Evolutionary conservation across 495 filamentous ascomycete species (phyloP).

Genomic region (Aspergillus carlsbadensis): DNA sequence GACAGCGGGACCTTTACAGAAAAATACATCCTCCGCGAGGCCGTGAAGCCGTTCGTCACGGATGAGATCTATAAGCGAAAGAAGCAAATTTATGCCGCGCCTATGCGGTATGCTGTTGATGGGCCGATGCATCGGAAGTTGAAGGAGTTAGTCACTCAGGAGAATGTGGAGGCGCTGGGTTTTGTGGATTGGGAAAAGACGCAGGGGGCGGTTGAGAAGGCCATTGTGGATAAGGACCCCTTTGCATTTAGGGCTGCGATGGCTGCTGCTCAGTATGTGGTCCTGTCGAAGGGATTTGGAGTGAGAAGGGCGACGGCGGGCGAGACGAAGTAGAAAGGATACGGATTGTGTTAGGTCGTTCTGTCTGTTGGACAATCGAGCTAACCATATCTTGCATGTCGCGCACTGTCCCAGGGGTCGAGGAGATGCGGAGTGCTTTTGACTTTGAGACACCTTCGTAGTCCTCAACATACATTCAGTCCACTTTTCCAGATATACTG

Average conservation of each 20-base stretch:
- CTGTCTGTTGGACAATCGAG: too few species aligned
- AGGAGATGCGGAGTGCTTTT: too few species aligned
- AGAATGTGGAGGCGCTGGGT: constrained; percentile 41
- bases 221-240: constrained; percentile 26
- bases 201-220: constrained; percentile 25
- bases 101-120: constrained; percentile 22
- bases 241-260: constrained; percentile 13
- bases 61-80: constrained; percentile 45
- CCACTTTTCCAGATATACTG: too few species aligned
- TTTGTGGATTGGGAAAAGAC: constrained; percentile 29
- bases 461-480: too few species aligned
- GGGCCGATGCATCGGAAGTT: constrained; percentile 41
- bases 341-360: too few species aligned
- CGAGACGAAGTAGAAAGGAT: background rate
- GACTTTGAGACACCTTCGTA: too few species aligned
- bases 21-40: constrained; percentile 52
- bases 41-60: constrained; percentile 47
- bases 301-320: background rate
- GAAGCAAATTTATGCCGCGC: constrained; percentile 47
- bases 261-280: constrained; percentile 12
- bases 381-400: too few species aligned
- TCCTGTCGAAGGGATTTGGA: constrained; percentile 12
- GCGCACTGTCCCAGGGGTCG: too few species aligned
- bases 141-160: constrained; percentile 30
- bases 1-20: constrained; percentile 29